Conservation (phyloP, 345 rosid genomes). For the Eucalyptus pumila region DNA sequence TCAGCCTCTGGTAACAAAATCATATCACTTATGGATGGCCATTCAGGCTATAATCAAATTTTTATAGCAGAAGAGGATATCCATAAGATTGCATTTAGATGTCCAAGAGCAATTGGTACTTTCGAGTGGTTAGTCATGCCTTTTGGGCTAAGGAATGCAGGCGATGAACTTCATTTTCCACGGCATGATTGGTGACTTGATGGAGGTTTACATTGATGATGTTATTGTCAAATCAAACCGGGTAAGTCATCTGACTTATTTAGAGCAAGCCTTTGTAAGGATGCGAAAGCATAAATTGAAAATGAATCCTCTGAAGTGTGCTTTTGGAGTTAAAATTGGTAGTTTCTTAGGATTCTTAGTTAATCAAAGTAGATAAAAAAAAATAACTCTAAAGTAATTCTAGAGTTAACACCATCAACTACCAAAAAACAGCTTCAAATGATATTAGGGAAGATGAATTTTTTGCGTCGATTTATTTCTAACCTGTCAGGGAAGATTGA, state of each 20-base stretch:
- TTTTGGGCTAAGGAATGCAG: not conserved
- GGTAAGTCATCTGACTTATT: not conserved
- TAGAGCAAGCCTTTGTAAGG: not conserved
- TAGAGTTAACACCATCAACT: not conserved
- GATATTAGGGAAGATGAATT: not conserved
- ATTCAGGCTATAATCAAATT: not conserved
- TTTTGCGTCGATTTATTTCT: not conserved
- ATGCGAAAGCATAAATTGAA: not conserved
- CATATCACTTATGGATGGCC: not conserved
- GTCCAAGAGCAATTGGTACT: not conserved
- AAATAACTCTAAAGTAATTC: not conserved
- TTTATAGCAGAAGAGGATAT: not conserved
- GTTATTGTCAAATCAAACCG: not conserved
- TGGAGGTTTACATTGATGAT: not conserved
- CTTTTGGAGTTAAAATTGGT: not conserved
- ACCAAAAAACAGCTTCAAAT: not conserved
- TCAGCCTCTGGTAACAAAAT: not conserved
- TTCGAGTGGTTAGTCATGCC: not conserved
- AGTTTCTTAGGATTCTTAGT: not conserved
- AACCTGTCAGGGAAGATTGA: not conserved
- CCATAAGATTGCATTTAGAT: not conserved
- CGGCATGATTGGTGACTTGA: not conserved
- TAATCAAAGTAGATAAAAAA: not conserved
- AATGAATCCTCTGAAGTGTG: not conserved
- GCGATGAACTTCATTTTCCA: not conserved